Conservation (phyloP, 805 yeast genomes). For the Phaffomyces opuntiae region DNA sequence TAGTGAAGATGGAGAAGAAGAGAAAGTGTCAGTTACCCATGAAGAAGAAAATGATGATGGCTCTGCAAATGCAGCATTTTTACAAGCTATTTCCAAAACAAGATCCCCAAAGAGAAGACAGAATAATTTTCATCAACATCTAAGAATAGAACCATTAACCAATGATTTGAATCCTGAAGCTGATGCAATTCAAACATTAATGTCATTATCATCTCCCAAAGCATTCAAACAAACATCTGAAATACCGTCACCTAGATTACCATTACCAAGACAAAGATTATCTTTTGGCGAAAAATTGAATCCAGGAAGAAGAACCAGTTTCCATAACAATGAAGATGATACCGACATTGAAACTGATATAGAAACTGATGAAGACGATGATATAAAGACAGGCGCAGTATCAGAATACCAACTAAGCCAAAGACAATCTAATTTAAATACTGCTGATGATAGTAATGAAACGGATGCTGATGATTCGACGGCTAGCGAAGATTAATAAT, state of each 20-base stretch:
- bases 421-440: too few relatives aligned
- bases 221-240: slow-evolving; percentile 7
- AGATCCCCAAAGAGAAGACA: slow-evolving; percentile 23
- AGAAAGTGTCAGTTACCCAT: not conserved
- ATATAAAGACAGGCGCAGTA: too few relatives aligned
- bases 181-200: slow-evolving; percentile 34
- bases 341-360: slow-evolving; percentile 11
- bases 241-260: not conserved
- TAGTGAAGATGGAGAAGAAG: not conserved
- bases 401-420: too few relatives aligned
- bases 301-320: not conserved
- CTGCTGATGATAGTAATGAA: too few relatives aligned
- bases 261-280: slow-evolving; percentile 17
- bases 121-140: slow-evolving; percentile 3
- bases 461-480: not conserved
- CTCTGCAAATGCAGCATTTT: slow-evolving; percentile 34
- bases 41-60: slow-evolving; percentile 16
- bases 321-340: slow-evolving; percentile 5
- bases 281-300: slow-evolving; percentile 17
- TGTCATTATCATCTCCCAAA: slow-evolving; percentile 33
- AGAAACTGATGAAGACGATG: not conserved
- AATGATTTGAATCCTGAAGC: slow-evolving; percentile 25
- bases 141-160: slow-evolving; percentile 3
- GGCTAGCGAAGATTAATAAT: not conserved
- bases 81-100: slow-evolving; percentile 30